A percentile compares a stretch with the other conserved stretches of the same genome.
Conservation (phyloP, 1,139 yeast species). For the Pneumocystis canis region DNA sequence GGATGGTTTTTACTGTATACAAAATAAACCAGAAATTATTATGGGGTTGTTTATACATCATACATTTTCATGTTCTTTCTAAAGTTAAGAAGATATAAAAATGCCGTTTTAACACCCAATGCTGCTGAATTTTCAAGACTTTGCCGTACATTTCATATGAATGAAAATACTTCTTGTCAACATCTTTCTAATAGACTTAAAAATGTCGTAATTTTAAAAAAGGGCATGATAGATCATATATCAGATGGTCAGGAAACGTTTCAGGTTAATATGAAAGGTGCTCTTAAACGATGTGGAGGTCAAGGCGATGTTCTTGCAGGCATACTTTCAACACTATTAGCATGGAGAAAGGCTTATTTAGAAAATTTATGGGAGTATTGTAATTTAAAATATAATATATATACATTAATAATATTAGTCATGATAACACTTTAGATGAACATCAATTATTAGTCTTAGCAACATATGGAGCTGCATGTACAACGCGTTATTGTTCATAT, state of each 20-base stretch:
- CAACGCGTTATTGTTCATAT: slow-evolving; percentile 52
- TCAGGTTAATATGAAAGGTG: slow-evolving; percentile 35
- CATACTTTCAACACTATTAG: slow-evolving; percentile 48
- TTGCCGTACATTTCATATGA: slow-evolving; percentile 32
- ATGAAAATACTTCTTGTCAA: slow-evolving; percentile 22
- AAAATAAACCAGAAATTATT: slow-evolving; percentile 41
- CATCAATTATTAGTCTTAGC: slow-evolving; percentile 36
- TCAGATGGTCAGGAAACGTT: slow-evolving; percentile 31
- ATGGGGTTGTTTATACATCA: slow-evolving; percentile 22
- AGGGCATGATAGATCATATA: slow-evolving; percentile 55
- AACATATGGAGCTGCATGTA: slow-evolving; percentile 55
- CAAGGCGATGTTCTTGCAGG: slow-evolving; percentile 78
- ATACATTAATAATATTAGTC: slow-evolving; percentile 14
- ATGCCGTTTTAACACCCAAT: slow-evolving; percentile 75
- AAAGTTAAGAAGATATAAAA: slow-evolving; percentile 20
- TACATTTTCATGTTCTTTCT: background rate
- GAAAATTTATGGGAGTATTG: slow-evolving; percentile 39
- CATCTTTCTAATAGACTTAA: slow-evolving; percentile 43
- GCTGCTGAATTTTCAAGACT: slow-evolving; percentile 68
- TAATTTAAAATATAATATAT: background rate
- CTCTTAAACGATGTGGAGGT: slow-evolving; percentile 66
- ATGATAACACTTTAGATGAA: slow-evolving; percentile 28
- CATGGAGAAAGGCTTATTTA: slow-evolving; percentile 51
- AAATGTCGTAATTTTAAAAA: slow-evolving; percentile 52
- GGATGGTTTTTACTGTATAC: slow-evolving; percentile 59